phyloP scores from a whole-genome alignment of 495 filamentous ascomycete genomes.

The Penicillium steckii region DNA sequence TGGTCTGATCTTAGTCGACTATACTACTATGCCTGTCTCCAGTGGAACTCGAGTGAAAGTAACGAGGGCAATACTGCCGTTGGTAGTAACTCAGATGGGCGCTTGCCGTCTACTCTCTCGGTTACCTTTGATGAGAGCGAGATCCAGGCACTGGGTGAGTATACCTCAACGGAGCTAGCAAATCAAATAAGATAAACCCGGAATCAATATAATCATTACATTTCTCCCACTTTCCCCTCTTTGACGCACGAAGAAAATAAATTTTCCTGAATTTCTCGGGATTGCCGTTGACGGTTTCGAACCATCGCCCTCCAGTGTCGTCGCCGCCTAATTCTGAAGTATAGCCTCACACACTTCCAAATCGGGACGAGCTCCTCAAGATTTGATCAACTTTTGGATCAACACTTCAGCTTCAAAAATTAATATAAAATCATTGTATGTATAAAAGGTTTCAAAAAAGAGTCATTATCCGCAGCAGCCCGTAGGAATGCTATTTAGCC shows the following conservation, averaged over 20 bases:
- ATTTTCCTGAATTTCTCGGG: too few relatives aligned
- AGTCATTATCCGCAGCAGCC: background rate
- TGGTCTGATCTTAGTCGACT: conserved; percentile 30
- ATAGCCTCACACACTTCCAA: too few relatives aligned
- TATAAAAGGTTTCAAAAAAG: background rate
- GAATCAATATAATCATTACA: background rate
- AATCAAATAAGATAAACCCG: background rate
- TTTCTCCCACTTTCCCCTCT: background rate
- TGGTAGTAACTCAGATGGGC: background rate
- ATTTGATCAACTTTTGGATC: too few relatives aligned
- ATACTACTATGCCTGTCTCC: conserved; percentile 37
- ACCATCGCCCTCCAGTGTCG: too few relatives aligned
- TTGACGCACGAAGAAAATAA: too few relatives aligned
- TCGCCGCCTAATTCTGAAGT: too few relatives aligned
- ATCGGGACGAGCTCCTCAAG: too few relatives aligned
- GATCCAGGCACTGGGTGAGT: conserved; percentile 26
- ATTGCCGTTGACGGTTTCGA: too few relatives aligned
- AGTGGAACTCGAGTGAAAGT: conserved; percentile 17
- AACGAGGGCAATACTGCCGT: background rate
- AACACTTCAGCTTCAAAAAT: too few relatives aligned
- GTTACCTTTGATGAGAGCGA: conserved; percentile 21
- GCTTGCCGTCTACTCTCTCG: background rate
- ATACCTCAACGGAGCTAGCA: conserved; percentile 8
- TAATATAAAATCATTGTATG: background rate
- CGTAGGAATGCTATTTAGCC: background rate